Evolutionary conservation across 345 rosid genomes (phyloP).

Genomic region (Carallia brachiata): DNA sequence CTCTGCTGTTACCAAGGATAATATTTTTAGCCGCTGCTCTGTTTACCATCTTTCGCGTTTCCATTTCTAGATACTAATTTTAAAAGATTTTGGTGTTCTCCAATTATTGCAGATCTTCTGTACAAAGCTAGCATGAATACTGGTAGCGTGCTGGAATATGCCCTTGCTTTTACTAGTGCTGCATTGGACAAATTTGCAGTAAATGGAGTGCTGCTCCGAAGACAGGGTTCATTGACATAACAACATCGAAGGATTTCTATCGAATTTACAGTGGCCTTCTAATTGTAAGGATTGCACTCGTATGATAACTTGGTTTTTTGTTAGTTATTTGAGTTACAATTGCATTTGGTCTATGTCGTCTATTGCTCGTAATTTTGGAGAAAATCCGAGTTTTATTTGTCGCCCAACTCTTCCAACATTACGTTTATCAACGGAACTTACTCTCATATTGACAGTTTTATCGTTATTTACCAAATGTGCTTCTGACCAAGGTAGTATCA

Average conservation of each 20-base stretch:
- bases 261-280: constrained; percentile 97
- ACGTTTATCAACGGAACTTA: no score
- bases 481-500: no score
- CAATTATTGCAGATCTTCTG: constrained; percentile 65
- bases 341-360: neutral
- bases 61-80: constrained; percentile 1
- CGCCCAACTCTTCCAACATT: no score
- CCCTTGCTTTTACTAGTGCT: constrained; percentile 98
- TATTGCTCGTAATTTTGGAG: no score
- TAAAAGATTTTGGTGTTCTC: constrained; percentile 13
- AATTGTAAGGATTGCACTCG: constrained; percentile 51
- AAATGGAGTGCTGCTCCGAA: constrained; percentile 98
- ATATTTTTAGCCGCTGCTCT: neutral
- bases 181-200: constrained; percentile 86
- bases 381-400: no score
- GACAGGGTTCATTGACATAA: constrained; percentile 93
- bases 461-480: no score
- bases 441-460: no score
- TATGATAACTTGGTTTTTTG: neutral
- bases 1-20: neutral
- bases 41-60: neutral
- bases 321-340: constrained; percentile 7
- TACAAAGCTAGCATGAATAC: constrained; percentile 90
- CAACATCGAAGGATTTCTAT: constrained; percentile 92
- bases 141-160: constrained; percentile 90